Base-by-base conservation (phyloP, 179 eudicot genomes). In the Sideroxylon spinosum region DNA sequence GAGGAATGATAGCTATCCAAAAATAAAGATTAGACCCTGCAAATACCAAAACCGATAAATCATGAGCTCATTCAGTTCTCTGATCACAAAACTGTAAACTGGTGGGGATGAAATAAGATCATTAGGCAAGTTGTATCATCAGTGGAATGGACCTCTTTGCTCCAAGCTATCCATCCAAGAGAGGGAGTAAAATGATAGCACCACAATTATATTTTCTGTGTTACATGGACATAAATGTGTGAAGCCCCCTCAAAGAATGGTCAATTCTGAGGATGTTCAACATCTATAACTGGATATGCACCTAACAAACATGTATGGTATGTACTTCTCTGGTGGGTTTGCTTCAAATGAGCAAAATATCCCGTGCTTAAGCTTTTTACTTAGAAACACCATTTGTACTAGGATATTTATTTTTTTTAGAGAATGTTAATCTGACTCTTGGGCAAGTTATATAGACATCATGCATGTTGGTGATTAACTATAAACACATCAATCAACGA, bases 1-100 rank as follows among this genome's bases (percentile, higher is more conserved):
- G 68, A n/a, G 98, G 98, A 76, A 95, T 89, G 81, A 93, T 83
- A 49, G 98, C 98, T 81, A 95, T 95, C 98, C 98, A 95, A 83
- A 95, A 91, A 86, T 95, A 95, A 44, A 95, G 87, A 88, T 95
- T 95, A 28, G 98, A 95, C 57, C 98, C 98, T 95, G 95, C 82
- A 86, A 84, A 67, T 53, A 74, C 66, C 23, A 57, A 75, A 50
- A 8, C 26, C 49, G 28, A 67, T 65, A 57, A 85, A 69, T 53
- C 76, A 37, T 37, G 4, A 37, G 44, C 44, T 37, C 44, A 3
- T 37, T 37, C 44, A 37, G 4, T 37, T 37, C 44, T 37, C 44
- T 37, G 44, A 37, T 37, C 44, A 37, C 44, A 37, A 37, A 37
- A 37, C 44, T 37, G 44, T 37, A 37, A 37, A 37, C 44, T 37